phyloP scores from a whole-genome alignment of 768 basidiomycete species.

The Coprinopsis strossmayeri region DNA sequence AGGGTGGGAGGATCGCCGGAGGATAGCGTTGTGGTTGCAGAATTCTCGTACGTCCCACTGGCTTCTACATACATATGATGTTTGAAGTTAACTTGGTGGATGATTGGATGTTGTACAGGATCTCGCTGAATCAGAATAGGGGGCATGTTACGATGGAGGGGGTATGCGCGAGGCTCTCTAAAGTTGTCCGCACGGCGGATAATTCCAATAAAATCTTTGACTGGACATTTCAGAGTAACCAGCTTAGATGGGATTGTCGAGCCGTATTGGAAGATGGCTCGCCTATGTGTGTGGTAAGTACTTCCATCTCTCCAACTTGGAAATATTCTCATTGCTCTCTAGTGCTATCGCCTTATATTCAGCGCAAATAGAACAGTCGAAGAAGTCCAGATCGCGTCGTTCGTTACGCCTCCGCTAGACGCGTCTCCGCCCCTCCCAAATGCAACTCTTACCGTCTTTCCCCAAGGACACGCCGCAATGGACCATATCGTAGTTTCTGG shows the following conservation, averaged over 20 bases:
- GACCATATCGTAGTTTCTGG: constrained; percentile 41
- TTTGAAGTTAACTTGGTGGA: too few relatives aligned
- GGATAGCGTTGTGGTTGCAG: constrained; percentile 23
- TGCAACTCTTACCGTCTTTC: constrained; percentile 38
- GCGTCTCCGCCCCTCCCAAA: constrained; percentile 41
- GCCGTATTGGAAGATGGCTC: constrained; percentile 38
- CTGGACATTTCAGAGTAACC: constrained; percentile 29
- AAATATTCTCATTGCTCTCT: constrained; percentile 2
- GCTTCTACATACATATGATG: too few relatives aligned
- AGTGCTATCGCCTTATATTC: not conserved
- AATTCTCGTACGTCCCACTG: constrained; percentile 34
- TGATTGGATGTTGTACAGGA: too few relatives aligned
- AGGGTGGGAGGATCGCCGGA: constrained; percentile 16
- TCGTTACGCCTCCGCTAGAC: constrained; percentile 40
- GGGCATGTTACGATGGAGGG: constrained; percentile 36
- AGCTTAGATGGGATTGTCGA: constrained; percentile 41
- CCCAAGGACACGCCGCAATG: constrained; percentile 35
- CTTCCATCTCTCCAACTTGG: too few relatives aligned
- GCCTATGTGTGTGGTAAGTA: constrained; percentile 40
- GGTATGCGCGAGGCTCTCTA: constrained; percentile 30
- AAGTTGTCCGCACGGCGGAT: constrained; percentile 17
- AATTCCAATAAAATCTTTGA: constrained; percentile 18
- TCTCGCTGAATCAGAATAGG: constrained; percentile 34
- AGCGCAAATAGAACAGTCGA: constrained; percentile 14
- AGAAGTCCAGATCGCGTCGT: constrained; percentile 34